phyloP scores from a whole-genome alignment of 1,284 basidiomycete genomes.

The Microbotryum intermedium region DNA sequence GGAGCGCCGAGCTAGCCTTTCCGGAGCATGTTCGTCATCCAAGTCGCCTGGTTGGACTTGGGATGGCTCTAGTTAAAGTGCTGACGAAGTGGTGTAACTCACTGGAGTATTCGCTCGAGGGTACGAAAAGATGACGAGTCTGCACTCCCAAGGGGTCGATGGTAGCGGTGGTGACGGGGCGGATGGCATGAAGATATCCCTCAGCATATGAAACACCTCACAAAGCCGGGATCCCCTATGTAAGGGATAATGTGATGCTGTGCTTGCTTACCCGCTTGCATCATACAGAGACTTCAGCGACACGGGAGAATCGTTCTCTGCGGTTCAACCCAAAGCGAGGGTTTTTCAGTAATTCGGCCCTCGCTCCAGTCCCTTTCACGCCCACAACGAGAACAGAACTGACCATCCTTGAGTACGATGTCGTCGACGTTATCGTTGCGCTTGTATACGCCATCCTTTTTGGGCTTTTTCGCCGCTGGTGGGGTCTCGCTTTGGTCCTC shows the following conservation, averaged over 20 bases:
- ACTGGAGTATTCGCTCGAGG: slow-evolving; percentile 46
- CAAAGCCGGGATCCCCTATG: no score
- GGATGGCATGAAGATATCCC: background rate
- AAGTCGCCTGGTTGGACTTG: slow-evolving; percentile 28
- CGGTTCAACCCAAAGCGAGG: background rate
- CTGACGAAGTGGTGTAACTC: background rate
- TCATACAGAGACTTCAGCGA: slow-evolving; percentile 45
- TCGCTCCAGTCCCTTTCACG: background rate
- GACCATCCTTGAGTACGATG: slow-evolving; percentile 53
- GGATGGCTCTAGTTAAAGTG: background rate
- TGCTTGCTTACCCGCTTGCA: slow-evolving; percentile 60
- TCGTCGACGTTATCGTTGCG: slow-evolving; percentile 70
- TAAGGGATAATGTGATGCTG: slow-evolving; percentile 23
- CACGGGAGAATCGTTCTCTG: slow-evolving; percentile 40
- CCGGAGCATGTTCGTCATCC: slow-evolving; percentile 1
- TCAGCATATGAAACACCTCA: background rate
- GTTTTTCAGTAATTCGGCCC: no score
- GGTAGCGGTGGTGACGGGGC: background rate
- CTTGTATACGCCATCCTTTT: slow-evolving; percentile 3
- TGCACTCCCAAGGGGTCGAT: slow-evolving; percentile 40
- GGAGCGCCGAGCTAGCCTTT: background rate
- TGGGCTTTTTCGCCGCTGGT: slow-evolving; percentile 19
- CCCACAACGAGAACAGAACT: slow-evolving; percentile 16
- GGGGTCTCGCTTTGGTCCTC: slow-evolving; percentile 17
- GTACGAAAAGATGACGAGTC: slow-evolving; percentile 68